phyloP scores from a whole-genome alignment of 768 basidiomycete genomes.

The Boletus reticulatus region DNA sequence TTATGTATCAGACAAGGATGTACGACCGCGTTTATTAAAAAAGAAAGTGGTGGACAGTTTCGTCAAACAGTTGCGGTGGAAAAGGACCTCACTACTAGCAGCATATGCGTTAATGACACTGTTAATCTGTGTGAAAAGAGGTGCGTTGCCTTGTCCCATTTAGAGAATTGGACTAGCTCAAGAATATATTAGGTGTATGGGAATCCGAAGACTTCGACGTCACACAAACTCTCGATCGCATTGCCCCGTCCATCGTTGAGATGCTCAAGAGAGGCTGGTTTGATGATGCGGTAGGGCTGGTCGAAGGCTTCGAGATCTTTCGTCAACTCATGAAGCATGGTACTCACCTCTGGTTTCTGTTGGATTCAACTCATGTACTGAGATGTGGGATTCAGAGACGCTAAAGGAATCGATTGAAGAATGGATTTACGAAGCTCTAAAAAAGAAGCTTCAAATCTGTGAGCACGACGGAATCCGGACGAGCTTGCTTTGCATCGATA shows the following conservation, averaged over 20 bases:
- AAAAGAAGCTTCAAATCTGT: not conserved
- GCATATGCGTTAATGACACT: no score
- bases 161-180: not conserved
- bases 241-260: not conserved
- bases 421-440: not conserved
- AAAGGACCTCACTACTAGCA: no score
- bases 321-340: not conserved
- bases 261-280: conserved; percentile 3
- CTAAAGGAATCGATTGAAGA: not conserved
- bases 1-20: no score
- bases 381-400: not conserved
- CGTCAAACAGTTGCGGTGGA: no score
- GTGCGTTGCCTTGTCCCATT: no score
- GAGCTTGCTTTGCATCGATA: not conserved
- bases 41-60: no score
- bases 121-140: no score
- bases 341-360: not conserved
- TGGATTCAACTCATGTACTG: not conserved
- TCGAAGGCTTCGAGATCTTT: conserved; percentile 1
- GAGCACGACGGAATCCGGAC: not conserved
- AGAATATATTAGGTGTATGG: not conserved
- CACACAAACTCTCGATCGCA: not conserved
- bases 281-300: conserved; percentile 1
- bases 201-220: no score
- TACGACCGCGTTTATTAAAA: no score